phyloP scores from a whole-genome alignment of 129 eudicot species.

The Escallonia herrerae region DNA sequence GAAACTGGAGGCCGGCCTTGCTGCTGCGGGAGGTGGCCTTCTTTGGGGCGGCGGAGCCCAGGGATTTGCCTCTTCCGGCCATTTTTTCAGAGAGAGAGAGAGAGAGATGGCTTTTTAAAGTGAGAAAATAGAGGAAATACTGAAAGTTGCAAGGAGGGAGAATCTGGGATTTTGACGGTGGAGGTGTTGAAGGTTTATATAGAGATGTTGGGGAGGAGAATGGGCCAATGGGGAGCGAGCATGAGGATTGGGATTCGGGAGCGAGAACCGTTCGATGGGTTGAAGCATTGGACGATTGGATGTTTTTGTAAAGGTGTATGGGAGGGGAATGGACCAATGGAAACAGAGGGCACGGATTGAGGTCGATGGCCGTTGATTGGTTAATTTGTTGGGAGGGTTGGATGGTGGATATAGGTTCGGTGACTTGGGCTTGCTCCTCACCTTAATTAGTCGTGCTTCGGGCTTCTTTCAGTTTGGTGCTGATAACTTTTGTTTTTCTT shows the following conservation, averaged over 20 bases:
- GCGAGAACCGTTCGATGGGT: not conserved
- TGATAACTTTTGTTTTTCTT: no score
- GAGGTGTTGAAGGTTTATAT: no score
- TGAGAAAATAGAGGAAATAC: not conserved
- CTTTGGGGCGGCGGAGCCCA: constrained; percentile 30
- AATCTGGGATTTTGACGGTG: not conserved
- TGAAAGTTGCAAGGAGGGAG: no score
- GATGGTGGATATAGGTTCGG: no score
- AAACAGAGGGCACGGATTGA: constrained; percentile 10
- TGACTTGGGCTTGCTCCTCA: no score
- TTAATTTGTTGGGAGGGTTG: no score
- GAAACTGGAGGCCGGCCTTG: constrained; percentile 52
- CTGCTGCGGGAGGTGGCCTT: constrained; percentile 43
- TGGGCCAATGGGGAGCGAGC: no score
- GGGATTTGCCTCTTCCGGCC: constrained; percentile 51
- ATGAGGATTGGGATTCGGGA: no score
- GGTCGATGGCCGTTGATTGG: constrained; percentile 8
- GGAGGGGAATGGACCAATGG: constrained; percentile 8
- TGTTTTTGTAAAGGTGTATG: constrained; percentile 5
- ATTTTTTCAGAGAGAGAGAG: not conserved
- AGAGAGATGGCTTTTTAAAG: not conserved
- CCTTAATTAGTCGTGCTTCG: no score
- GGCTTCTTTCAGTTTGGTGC: no score
- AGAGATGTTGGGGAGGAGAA: no score
- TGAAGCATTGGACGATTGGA: not conserved